phyloP scores from a whole-genome alignment of 805 yeast genomes.

The Pichia eremophila region DNA sequence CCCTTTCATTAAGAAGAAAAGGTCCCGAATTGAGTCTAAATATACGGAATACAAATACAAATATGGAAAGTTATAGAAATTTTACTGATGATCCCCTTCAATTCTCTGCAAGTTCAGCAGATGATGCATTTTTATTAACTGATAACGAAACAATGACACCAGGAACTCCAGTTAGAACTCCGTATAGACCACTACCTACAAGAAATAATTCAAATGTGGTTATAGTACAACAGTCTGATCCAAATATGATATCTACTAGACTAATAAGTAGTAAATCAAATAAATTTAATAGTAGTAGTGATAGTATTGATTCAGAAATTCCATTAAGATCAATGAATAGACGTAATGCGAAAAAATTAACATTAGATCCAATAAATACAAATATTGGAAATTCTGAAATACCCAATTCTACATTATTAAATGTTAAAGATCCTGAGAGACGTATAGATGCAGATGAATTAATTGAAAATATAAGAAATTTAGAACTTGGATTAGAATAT shows the following conservation, averaged over 20 bases:
- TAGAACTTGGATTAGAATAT: conserved; percentile 47
- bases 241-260: conserved; percentile 9
- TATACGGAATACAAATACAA: background rate
- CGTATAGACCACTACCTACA: background rate
- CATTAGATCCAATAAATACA: conserved; percentile 23
- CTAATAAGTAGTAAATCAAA: background rate
- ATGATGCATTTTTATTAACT: conserved; percentile 1
- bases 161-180: background rate
- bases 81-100: conserved; percentile 3
- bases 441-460: conserved; percentile 28
- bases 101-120: conserved; percentile 7
- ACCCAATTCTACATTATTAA: background rate
- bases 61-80: background rate
- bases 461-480: conserved; percentile 36
- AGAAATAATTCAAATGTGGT: background rate
- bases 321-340: conserved; percentile 39
- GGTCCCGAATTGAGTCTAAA: background rate
- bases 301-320: background rate
- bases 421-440: conserved; percentile 21
- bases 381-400: background rate
- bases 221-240: conserved; percentile 7
- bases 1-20: background rate
- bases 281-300: background rate
- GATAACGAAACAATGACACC: background rate
- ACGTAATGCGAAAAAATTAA: conserved; percentile 49